Base-by-base conservation (phyloP, 2,329 filamentous ascomycete genomes). In the Cladophialophora bantiana region DNA sequence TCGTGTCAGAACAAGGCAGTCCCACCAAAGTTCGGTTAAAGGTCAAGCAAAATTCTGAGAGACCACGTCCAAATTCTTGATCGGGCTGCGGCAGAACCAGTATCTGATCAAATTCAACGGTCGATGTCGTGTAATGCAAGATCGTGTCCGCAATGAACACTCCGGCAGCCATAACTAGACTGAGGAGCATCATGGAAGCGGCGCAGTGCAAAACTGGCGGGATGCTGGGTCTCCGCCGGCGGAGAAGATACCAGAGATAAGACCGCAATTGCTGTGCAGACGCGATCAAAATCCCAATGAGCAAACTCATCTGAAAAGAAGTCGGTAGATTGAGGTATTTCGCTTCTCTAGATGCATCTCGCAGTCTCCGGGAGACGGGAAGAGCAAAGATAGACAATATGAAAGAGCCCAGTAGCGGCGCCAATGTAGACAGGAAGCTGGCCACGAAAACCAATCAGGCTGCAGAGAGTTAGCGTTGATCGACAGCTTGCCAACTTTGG, bases 111-210 rank as follows among this genome's bases (percentile, higher is more conserved):
- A 63, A 60, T 13, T 56, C 38, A 18, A 64, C 31, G 10, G 67
- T 69, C n/a, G 68, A 62, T 7, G 69, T 71, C 7, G 52, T 59
- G 42, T 65, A 67, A 55, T 71, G 69, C 20, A 71, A 35, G 20
- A 45, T 52, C 7, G 67, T 64, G 35, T 71, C 69, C 12, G 67
- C 60, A n/a, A 67, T 45, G 59, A 65, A 64, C 7, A 71, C 65
- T 1, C 59, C 64, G 3, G 50, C 38, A 26, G 67, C 64, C 32
- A 69, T 45, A 4, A 66, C n/a, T 12, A 65, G 40, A 31, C 50
- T 54, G 5, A 65, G 42, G 15, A 63, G 52, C 40, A 71, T 50
- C 52, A 69, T 62, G 18, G 32, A 45, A 20, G 64, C 67, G 3
- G 67, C 54, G 7, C 57, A 38, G 38, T 62, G 58, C 1, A 71